Base-by-base conservation (phyloP, 257 asterid genomes). In the Penstemon barbatus region DNA sequence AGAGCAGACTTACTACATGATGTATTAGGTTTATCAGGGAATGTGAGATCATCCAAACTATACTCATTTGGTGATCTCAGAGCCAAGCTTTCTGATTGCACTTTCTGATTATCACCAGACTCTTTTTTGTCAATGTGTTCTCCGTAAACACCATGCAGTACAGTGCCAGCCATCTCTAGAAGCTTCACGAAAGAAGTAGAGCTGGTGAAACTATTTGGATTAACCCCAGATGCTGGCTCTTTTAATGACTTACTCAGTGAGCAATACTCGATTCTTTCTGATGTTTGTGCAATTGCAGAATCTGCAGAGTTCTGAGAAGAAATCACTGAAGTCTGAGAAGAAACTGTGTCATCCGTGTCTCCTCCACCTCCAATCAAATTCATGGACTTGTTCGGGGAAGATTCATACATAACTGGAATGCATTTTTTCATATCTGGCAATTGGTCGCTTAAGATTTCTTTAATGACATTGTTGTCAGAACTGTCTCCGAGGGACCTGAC, bases 291-390 rank as follows among this genome's bases (percentile, higher is more conserved):
- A 70, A 64, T 57, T 60, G 81, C 78, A 49, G 82, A 83, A 71
- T 81, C 82, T 51, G 77, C 63, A 42, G 96, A 89, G 76, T 78
- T 83, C 71, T 87, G 95, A 71, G 96, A 81, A 56, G 89, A 88
- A 78, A 75, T 83, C 61, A 77, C 89, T 19, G 86, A 82, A 74
- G 76, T 83, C 54, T 87, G 90, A 72, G 95, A 89, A 62, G 88
- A 90, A 70, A 84, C 74, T 37, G 87, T 63, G 25, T 86, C 89
- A 68, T 84, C 87, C 65, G 73, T 63, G 66, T 85, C 93, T 71
- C 56, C 78, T 73, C 76, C 88, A 73, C 81, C 87, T 55, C 65
- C 84, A 10, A 44, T 65, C 73, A 65, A 65, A 77, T 81, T 75
- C 63, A 69, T 53, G 48, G 66, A 74, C 77, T 70, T 78, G 61